Evolutionary conservation across 805 yeast species (phyloP), one percentile per base, ranked within the genome.

Genomic region (Huiozyma naganishii): DNA sequence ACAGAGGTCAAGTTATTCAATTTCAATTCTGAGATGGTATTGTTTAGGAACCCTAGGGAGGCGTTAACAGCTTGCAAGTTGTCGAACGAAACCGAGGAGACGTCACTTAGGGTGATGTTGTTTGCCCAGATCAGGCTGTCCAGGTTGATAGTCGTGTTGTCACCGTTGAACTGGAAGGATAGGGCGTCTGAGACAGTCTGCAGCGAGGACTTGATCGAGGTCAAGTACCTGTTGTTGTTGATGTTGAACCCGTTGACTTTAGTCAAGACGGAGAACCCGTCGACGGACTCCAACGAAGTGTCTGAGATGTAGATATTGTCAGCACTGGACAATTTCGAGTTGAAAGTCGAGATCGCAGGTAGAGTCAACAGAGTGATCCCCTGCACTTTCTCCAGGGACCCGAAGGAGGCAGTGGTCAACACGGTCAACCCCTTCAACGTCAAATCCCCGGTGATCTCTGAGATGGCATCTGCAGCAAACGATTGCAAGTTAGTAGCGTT

Each of bases 191-290:
- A 76, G 50, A 88, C 92, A 46, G 82, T 68, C 65, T 78, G 66
- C 63, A 90, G 75, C 50, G 77, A 78, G 42, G 90, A 79, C 62
- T 82, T 76, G 54, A 83, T 75, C 47, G 83, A 65, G 53, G 72
- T 77, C 66, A 90, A 77, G 64, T 81, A 76, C 53, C 66, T 70
- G 79, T 92, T 92, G 83, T 90, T 90, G 87, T 88, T 89, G 59
- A 90, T 76, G 72, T 89, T 73, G 70, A 81, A 81, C 41, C 73
- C 75, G 48, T 70, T 70, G 41, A 71, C 71, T 45, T 63, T 49
- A 37, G 62, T 54, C 50, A 73, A 67, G 49, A 61, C 64, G 37
- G 63, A 48, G 59, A 83, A 71, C 66, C 90, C 90, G 43, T 73
- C 76, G 59, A 83, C 74, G 40, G 80, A 68, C 58, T 72, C 72